Conservation (phyloP, 768 basidiomycete species). For the Pleurotus citrinopileatus region DNA sequence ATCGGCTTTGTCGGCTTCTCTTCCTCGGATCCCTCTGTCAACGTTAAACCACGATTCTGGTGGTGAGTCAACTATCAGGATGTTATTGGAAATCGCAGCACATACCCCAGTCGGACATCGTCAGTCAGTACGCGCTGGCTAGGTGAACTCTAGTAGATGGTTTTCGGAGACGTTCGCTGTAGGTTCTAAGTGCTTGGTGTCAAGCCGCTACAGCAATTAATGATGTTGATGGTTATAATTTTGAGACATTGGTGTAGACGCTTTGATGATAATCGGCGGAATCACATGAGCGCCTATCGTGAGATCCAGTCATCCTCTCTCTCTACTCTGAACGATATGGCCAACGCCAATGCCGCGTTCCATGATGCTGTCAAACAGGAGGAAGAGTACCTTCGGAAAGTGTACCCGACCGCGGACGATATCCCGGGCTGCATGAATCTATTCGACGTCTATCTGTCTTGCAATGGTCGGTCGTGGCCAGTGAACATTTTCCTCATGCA, state of each 20-base stretch:
- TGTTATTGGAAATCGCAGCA: constrained; percentile 2
- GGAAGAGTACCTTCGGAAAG: constrained; percentile 54
- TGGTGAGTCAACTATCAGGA: constrained; percentile 8
- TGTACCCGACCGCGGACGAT: constrained; percentile 76
- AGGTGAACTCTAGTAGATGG: neutral
- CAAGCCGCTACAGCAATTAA: neutral
- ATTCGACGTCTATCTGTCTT: constrained; percentile 69
- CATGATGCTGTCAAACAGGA: constrained; percentile 64
- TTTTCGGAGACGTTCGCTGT: neutral
- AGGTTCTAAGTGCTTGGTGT: constrained; percentile 1
- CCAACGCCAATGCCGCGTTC: constrained; percentile 44
- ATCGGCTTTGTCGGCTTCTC: constrained; percentile 25
- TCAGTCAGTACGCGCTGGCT: neutral
- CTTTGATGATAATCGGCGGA: neutral
- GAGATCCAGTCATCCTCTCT: neutral
- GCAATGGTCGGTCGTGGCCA: constrained; percentile 48
- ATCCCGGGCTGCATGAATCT: constrained; percentile 79
- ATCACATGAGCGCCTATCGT: constrained; percentile 1
- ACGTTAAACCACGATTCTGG: constrained; percentile 4
- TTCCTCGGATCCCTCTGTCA: constrained; percentile 36
- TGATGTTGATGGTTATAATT: neutral
- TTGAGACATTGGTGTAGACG: neutral
- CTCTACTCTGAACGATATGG: neutral
- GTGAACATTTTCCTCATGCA: constrained; percentile 12
- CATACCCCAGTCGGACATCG: constrained; percentile 42